Evolutionary conservation across 2,329 filamentous ascomycete genomes (phyloP), one percentile per base, ranked within the genome.

Genomic region (Pyrenophora teres): DNA sequence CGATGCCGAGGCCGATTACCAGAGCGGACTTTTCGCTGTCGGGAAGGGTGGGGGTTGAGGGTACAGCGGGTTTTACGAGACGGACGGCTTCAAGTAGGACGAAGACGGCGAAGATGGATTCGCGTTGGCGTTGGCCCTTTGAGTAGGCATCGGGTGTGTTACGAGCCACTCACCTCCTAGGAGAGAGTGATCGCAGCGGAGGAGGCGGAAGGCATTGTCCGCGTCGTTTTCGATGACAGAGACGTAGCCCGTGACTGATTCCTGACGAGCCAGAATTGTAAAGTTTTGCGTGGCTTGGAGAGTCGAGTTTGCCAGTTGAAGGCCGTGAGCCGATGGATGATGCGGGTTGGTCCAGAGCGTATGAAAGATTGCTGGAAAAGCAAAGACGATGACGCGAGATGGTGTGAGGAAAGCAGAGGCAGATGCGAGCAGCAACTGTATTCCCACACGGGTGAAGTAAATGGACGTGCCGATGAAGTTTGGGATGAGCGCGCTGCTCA

Each of bases 91-190:
- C 94, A 1, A 99, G 83, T 82, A 96, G 95, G 21, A 90, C 87
- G 71, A 99, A 99, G n/a, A 97, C 88, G 8, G 90, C 88, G 70
- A 97, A 99, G 49, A 99, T 90, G 0, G 93, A 91, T 74, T 99
- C 94, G 9, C 85, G 83, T 15, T 91, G 77, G 38, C 81, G 72
- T 62, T 80, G 76, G 39, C 75, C 77, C 53, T 75, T 69, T 33
- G 63, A 58, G 21, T 63, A 62, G 25, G 77, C 56, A 40, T 70
- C 54, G 2, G 72, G n/a, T n/a, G 70, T 1, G 80, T 82, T 70
- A 87, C 73, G 10, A 87, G 82, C 93, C 93, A 99, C 74, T 97
- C 89, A 31, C 94, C 94, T 35, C 94, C 94, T 1, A 99, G 81
- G 27, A 99, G 80, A 66, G 92, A 96, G 73, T 99, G 94, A 66